Evolutionary conservation across 495 filamentous ascomycete species (phyloP).

Genomic region (Trichoderma parareesei): DNA sequence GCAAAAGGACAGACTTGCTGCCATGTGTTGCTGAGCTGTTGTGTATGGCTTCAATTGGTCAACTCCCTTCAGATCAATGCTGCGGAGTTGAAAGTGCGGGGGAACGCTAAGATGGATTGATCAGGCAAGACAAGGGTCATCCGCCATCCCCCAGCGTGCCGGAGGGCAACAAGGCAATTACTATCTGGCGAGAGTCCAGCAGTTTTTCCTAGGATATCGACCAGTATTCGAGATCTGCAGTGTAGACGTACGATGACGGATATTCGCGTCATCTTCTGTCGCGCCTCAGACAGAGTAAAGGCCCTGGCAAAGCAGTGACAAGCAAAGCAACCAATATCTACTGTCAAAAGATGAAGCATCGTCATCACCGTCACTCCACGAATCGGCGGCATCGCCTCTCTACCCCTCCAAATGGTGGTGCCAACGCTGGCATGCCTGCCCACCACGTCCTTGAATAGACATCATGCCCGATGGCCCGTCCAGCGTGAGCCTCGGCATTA

Average conservation of each 20-base stretch:
- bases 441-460: background rate
- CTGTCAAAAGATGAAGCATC: background rate
- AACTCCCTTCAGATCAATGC: background rate
- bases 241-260: background rate
- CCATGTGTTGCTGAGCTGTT: background rate
- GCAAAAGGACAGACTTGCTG: background rate
- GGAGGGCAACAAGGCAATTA: background rate
- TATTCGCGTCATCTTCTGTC: background rate
- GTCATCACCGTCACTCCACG: background rate
- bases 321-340: too few relatives aligned
- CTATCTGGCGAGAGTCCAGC: background rate
- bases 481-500: background rate
- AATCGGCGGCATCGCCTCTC: background rate
- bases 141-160: background rate
- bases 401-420: background rate
- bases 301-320: background rate
- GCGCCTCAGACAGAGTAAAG: background rate
- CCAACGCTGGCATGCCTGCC: background rate
- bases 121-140: background rate
- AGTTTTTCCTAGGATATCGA: background rate
- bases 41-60: background rate
- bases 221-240: background rate
- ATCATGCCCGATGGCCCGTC: background rate
- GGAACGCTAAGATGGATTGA: background rate
- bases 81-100: constrained; percentile 5